A percentile compares a stretch with the other conserved stretches of the same genome.
These are phyloP conservation scores for Tulasnella sp. DNA, from an alignment of 768 basidiomycete species.

Conservation along the genomic window DNA sequence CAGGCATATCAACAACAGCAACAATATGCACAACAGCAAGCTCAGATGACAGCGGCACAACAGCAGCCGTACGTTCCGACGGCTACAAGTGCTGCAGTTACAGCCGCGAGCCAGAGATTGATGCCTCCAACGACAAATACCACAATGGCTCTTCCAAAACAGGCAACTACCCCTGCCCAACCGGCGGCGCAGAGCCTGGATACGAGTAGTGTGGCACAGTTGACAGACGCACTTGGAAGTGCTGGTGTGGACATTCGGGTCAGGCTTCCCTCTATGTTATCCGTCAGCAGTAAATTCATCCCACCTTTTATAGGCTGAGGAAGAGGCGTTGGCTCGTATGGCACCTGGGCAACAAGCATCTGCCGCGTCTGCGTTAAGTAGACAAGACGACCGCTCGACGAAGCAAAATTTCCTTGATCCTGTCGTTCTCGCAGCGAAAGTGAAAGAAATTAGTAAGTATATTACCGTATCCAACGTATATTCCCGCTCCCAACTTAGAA, in stretches of 20 bases:
- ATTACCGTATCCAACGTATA: too few relatives aligned
- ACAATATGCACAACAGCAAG: conserved; percentile 29
- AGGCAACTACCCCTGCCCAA: conserved; percentile 21
- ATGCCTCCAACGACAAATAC: conserved; percentile 18
- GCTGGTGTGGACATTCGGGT: conserved; percentile 81
- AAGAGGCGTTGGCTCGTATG: conserved; percentile 47
- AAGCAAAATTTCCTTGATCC: conserved; percentile 72
- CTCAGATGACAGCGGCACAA: conserved; percentile 22
- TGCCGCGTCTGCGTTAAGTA: conserved; percentile 18
- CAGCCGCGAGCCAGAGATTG: background rate
- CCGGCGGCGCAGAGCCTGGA: conserved; percentile 21
- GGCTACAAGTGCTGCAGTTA: background rate
- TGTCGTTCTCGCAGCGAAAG: conserved; percentile 49
- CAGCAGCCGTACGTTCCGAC: conserved; percentile 24
- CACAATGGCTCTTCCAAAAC: conserved; percentile 22
- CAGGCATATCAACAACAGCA: conserved; percentile 31
- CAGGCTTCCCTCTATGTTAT: conserved; percentile 21
- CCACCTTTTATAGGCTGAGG: conserved; percentile 55
- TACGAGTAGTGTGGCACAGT: conserved; percentile 51
- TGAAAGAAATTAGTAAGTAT: conserved; percentile 43
- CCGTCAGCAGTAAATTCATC: too few relatives aligned
- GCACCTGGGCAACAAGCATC: conserved; percentile 36
- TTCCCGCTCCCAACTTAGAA: background rate
- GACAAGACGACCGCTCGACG: conserved; percentile 63
- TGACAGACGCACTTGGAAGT: conserved; percentile 78